Evolutionary conservation across 2,329 filamentous ascomycete genomes (phyloP).

Genomic region (Aspergillus japonicus): DNA sequence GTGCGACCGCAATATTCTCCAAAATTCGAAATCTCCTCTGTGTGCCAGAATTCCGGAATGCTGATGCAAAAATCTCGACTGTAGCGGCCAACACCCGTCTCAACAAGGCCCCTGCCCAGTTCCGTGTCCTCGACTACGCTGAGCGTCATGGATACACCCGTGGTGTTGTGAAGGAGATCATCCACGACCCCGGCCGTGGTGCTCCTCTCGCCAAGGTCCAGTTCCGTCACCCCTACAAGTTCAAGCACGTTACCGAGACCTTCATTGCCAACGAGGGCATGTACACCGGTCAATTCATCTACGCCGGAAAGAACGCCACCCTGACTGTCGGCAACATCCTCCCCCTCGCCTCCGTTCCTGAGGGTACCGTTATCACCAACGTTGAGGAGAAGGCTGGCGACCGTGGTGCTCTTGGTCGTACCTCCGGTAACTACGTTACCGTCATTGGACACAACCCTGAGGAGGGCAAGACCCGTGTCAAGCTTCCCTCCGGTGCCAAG

Average conservation of each 20-base stretch:
- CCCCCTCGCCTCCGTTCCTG: slow-evolving; percentile 87
- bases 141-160: slow-evolving; percentile 97
- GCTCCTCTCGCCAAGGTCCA: slow-evolving; percentile 94
- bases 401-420: slow-evolving; percentile 92
- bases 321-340: slow-evolving; percentile 98
- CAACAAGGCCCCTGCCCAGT: slow-evolving; percentile 93
- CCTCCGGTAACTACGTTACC: slow-evolving; percentile 99
- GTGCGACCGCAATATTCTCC: slow-evolving; percentile 44
- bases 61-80: slow-evolving; percentile 34
- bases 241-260: slow-evolving; percentile 96
- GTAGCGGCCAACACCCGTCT: slow-evolving; percentile 80
- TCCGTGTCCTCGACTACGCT: slow-evolving; percentile 93
- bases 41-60: slow-evolving; percentile 20
- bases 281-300: slow-evolving; percentile 99
- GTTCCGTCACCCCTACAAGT: slow-evolving; percentile 98
- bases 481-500: slow-evolving; percentile 98
- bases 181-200: slow-evolving; percentile 98
- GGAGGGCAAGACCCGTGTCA: slow-evolving; percentile 99
- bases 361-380: slow-evolving; percentile 99
- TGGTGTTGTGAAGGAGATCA: slow-evolving; percentile 97
- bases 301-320: slow-evolving; percentile 97
- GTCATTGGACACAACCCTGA: slow-evolving; percentile 97
- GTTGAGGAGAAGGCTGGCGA: slow-evolving; percentile 99
- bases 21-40: slow-evolving; percentile 10
- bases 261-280: slow-evolving; percentile 99